These are phyloP conservation scores for Jamesozyma lodderae DNA, from an alignment of 805 yeast genomes.

Conservation along the genomic window DNA sequence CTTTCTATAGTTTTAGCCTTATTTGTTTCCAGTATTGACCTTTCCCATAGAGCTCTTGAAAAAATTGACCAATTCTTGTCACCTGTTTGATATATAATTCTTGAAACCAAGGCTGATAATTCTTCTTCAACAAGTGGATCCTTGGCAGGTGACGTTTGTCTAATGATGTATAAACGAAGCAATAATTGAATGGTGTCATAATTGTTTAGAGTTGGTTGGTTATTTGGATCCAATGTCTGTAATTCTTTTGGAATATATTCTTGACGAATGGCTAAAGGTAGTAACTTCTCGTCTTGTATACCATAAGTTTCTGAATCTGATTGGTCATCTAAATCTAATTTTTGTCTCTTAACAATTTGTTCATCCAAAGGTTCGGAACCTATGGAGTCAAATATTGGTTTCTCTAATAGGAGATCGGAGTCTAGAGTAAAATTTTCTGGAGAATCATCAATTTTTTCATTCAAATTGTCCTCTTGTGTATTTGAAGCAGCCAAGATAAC, in stretches of 20 bases:
- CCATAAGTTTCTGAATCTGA: slow-evolving; percentile 19
- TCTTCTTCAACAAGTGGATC: slow-evolving; percentile 74
- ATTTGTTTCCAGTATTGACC: slow-evolving; percentile 74
- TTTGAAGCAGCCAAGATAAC: slow-evolving; percentile 60
- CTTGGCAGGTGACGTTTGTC: slow-evolving; percentile 62
- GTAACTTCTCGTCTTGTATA: slow-evolving; percentile 35
- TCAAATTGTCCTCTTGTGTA: slow-evolving; percentile 7
- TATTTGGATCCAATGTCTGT: slow-evolving; percentile 60
- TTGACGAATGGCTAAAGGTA: slow-evolving; percentile 55
- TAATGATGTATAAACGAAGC: slow-evolving; percentile 52
- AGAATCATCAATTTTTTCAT: slow-evolving; percentile 12
- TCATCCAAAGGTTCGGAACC: slow-evolving; percentile 41
- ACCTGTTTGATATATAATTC: slow-evolving; percentile 49
- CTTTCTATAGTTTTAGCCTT: slow-evolving; percentile 85
- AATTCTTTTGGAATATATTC: slow-evolving; percentile 54
- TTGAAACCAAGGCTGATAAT: slow-evolving; percentile 60
- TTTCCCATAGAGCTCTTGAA: slow-evolving; percentile 79
- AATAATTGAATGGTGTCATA: slow-evolving; percentile 69
- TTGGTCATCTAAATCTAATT: slow-evolving; percentile 7
- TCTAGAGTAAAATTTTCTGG: slow-evolving; percentile 57
- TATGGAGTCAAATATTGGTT: slow-evolving; percentile 57
- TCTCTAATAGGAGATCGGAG: slow-evolving; percentile 72
- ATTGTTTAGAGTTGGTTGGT: slow-evolving; percentile 64
- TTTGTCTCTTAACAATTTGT: slow-evolving; percentile 32
- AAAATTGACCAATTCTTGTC: slow-evolving; percentile 57